phyloP scores from a whole-genome alignment of 345 rosid genomes.

The Chamaenerion angustifolium region DNA sequence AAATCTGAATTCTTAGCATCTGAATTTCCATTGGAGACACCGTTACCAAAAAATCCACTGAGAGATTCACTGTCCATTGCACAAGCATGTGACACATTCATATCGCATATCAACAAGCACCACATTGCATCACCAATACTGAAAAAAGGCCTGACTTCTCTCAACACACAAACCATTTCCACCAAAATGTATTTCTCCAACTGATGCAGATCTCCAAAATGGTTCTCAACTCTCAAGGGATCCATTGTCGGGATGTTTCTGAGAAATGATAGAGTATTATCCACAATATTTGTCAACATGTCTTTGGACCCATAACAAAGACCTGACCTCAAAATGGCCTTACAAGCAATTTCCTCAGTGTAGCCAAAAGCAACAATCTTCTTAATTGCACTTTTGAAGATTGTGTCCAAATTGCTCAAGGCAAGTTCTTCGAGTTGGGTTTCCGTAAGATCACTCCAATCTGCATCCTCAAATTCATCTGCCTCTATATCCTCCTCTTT shows the following conservation, averaged over 20 bases:
- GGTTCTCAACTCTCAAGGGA: slow-evolving; percentile 20
- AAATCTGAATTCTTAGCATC: slow-evolving; percentile 34
- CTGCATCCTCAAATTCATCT: slow-evolving; percentile 46
- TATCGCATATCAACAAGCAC: slow-evolving; percentile 85
- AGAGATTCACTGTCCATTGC: slow-evolving; percentile 65
- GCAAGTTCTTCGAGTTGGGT: slow-evolving; percentile 64
- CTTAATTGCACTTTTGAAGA: slow-evolving; percentile 51
- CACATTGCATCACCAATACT: slow-evolving; percentile 97
- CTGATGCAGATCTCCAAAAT: slow-evolving; percentile 53
- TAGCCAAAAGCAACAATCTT: slow-evolving; percentile 42
- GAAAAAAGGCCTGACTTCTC: slow-evolving; percentile 71
- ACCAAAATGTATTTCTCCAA: slow-evolving; percentile 74
- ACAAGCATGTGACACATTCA: slow-evolving; percentile 92
- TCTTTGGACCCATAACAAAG: slow-evolving; percentile 57
- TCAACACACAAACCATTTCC: slow-evolving; percentile 71
- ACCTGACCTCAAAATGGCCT: slow-evolving; percentile 54
- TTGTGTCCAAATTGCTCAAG: slow-evolving; percentile 45
- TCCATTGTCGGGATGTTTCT: slow-evolving; percentile 38
- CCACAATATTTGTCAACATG: slow-evolving; percentile 52
- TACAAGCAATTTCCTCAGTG: slow-evolving; percentile 43
- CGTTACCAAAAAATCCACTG: slow-evolving; percentile 28
- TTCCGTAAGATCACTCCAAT: slow-evolving; percentile 77
- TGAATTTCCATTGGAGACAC: slow-evolving; percentile 21
- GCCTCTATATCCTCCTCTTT: slow-evolving; percentile 27
- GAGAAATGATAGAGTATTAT: slow-evolving; percentile 51